Evolutionary conservation across 768 basidiomycete genomes (phyloP).

Genomic region (Fibroporia radiculosa): DNA sequence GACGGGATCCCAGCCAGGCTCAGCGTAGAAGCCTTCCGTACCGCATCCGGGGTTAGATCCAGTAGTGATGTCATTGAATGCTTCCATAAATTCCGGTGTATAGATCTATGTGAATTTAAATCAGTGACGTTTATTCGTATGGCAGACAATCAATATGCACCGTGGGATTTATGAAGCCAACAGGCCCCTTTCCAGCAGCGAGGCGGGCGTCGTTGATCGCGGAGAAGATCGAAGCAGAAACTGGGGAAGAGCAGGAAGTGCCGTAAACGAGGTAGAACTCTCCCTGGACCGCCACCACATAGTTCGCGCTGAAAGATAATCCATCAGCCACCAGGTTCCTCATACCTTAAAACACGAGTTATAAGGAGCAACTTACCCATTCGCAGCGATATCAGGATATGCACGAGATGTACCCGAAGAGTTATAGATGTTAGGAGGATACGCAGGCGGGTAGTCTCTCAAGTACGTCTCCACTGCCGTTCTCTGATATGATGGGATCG

Average conservation of each 20-base stretch:
- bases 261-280: slow-evolving; percentile 26
- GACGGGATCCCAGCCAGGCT: slow-evolving; percentile 25
- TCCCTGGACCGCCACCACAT: slow-evolving; percentile 24
- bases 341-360: neutral
- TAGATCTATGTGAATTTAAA: slow-evolving; percentile 5
- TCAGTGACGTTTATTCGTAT: too few relatives aligned
- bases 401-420: slow-evolving; percentile 23
- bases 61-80: slow-evolving; percentile 25
- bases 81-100: slow-evolving; percentile 8
- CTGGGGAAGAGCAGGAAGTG: slow-evolving; percentile 30
- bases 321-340: neutral
- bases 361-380: slow-evolving; percentile 19
- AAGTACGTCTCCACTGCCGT: slow-evolving; percentile 22
- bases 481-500: slow-evolving; percentile 27
- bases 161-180: slow-evolving; percentile 55
- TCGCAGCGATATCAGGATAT: slow-evolving; percentile 27
- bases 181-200: slow-evolving; percentile 25
- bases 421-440: slow-evolving; percentile 26
- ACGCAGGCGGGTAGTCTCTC: slow-evolving; percentile 25
- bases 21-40: slow-evolving; percentile 23
- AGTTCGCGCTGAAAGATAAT: slow-evolving; percentile 19
- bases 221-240: slow-evolving; percentile 26
- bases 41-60: slow-evolving; percentile 28
- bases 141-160: slow-evolving; percentile 26
- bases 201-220: slow-evolving; percentile 31